phyloP scores from a whole-genome alignment of 2,329 filamentous ascomycete species.

The Colletotrichum tropicale region DNA sequence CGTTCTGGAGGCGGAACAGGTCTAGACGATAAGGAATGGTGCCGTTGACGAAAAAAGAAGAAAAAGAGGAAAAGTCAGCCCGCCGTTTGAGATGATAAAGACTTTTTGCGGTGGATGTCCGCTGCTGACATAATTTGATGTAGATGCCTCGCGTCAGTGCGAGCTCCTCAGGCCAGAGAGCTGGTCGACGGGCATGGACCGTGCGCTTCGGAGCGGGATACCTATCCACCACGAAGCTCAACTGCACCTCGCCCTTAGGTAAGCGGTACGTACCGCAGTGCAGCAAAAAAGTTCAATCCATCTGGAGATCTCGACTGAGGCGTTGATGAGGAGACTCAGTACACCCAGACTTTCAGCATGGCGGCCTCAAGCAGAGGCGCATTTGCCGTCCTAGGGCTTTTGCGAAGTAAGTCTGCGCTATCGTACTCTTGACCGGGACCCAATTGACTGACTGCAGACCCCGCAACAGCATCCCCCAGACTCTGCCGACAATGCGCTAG shows the following conservation, averaged over 20 bases:
- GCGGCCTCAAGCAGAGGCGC: constrained; percentile 62
- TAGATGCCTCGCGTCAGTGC: neutral
- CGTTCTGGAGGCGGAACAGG: constrained; percentile 70
- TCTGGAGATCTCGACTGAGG: constrained; percentile 15
- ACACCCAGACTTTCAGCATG: constrained; percentile 42
- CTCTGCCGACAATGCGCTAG: constrained; percentile 44
- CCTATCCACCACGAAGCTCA: neutral
- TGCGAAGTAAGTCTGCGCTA: constrained; percentile 49
- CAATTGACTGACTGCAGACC: constrained; percentile 5
- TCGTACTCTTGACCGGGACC: neutral
- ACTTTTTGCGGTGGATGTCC: neutral
- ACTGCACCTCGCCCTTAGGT: neutral
- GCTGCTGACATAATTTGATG: constrained; percentile 3
- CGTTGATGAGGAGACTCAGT: constrained; percentile 4
- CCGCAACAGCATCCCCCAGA: constrained; percentile 30
- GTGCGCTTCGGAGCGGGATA: neutral
- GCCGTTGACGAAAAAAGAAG: constrained; percentile 58
- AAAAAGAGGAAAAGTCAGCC: constrained; percentile 22
- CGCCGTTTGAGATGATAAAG: constrained; percentile 13
- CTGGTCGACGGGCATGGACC: neutral
- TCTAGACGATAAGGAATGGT: constrained; percentile 96
- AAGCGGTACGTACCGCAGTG: constrained; percentile 27
- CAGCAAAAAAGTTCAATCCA: constrained; percentile 32
- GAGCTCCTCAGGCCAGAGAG: neutral
- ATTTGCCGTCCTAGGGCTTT: constrained; percentile 50